Base-by-base conservation (phyloP, 2,329 filamentous ascomycete species). In the Epicoccum sorghinum region DNA sequence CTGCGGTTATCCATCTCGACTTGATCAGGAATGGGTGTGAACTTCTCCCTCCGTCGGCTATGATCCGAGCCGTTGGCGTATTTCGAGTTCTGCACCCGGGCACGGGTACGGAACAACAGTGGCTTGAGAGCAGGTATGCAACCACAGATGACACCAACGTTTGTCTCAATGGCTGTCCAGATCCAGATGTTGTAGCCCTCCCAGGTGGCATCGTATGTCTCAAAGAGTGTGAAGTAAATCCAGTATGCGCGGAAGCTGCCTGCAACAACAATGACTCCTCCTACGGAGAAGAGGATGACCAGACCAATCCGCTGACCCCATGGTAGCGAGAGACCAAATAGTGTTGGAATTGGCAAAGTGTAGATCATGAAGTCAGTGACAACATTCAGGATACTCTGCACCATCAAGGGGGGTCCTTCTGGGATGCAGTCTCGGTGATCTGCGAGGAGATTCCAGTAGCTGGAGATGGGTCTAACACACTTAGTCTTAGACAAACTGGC, bases 171-270 rank as follows among this genome's bases (percentile, higher is more conserved):
- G 18, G 75, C 72, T 2, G 77, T 77, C 75, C 77, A 78, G 14
- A 76, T 66, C 69, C 74, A 78, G 38, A 75, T 72, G 36, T 77
- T 68, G 54, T 73, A 76, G 30, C 76, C 74, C 48, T 71, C 69
- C 79, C 79, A 80, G 4, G 78, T 79, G 30, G 75, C 74, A 48
- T 81, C 79, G 64, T 77, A 80, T 33, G 71, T 79, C 18, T 67
- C 59, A 47, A 77, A 75, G 27, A 81, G 66, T 3, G 73, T 73
- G 55, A 77, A 76, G 66, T 77, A 79, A 33, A 79, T 75, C 71
- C 70, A 80, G 69, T 79, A 80, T 9, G 78, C 80, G 7, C 79
- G 73, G 62, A 80, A 70, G 38, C 74, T 69, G 22, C 78, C 78
- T 3, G 78, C 78, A 38, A 79, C 70, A n/a, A 78, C 77, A 42